A percentile compares a stretch with the other conserved stretches of the same genome.
Conservation (phyloP, 225 moss, liverwort and hornwort genomes). For the Climacium dendroides region DNA sequence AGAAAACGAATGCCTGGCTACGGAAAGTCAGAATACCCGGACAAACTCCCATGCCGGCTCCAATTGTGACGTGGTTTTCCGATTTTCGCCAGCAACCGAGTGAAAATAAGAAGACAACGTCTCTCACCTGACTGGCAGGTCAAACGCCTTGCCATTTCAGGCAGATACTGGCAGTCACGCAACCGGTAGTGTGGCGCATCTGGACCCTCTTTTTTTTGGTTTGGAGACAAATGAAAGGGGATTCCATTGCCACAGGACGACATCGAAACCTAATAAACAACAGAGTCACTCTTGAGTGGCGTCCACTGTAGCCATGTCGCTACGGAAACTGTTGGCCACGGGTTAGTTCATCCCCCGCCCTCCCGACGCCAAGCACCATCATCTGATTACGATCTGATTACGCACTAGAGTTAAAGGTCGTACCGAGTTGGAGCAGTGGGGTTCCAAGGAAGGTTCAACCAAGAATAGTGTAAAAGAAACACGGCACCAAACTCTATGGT, state of each 20-base stretch:
- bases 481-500: too few species aligned
- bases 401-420: too few species aligned
- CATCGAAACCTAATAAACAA: too few species aligned
- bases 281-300: neutral
- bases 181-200: neutral
- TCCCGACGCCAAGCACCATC: too few species aligned
- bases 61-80: neutral
- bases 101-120: neutral
- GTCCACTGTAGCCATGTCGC: neutral
- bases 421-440: too few species aligned
- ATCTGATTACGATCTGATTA: too few species aligned
- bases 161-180: neutral
- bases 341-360: too few species aligned
- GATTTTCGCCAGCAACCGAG: neutral
- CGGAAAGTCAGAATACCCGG: neutral
- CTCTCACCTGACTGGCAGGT: neutral
- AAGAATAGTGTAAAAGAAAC: too few species aligned
- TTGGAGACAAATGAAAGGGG: too few species aligned
- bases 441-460: too few species aligned
- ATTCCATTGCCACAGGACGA: too few species aligned
- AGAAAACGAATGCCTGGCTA: neutral
- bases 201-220: too few species aligned
- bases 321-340: neutral
- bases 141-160: neutral
- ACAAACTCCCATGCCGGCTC: neutral